Conservation (phyloP, 345 rosid genomes). For the Linum usitatissimum region DNA sequence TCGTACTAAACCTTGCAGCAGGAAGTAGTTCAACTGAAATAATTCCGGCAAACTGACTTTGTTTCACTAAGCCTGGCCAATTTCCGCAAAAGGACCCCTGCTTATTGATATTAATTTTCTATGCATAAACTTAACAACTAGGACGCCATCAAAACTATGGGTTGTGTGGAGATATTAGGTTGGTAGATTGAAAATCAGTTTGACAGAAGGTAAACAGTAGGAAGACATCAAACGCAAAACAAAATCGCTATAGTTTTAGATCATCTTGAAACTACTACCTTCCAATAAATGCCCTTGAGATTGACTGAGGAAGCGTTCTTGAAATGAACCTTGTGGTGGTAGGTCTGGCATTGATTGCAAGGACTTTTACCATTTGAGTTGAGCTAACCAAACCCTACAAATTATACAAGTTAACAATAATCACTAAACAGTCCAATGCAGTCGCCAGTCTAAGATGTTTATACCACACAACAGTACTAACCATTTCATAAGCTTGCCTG, state of each 20-base stretch:
- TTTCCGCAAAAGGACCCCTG: too few species aligned
- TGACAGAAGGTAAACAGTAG: neutral
- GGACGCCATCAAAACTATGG: too few species aligned
- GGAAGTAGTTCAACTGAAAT: neutral
- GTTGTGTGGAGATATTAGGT: too few species aligned
- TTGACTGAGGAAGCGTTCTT: slow-evolving; percentile 71
- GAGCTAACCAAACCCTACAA: slow-evolving; percentile 95
- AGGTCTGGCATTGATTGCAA: slow-evolving; percentile 90
- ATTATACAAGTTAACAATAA: slow-evolving; percentile 12
- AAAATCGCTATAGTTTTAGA: neutral
- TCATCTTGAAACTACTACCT: slow-evolving; percentile 37
- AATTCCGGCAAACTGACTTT: neutral
- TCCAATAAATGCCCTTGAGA: slow-evolving; percentile 91
- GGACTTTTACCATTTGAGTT: slow-evolving; percentile 84
- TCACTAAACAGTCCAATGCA: slow-evolving; percentile 12
- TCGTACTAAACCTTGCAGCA: too few species aligned
- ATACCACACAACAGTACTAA: slow-evolving; percentile 5
- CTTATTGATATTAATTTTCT: too few species aligned
- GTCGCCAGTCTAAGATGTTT: neutral
- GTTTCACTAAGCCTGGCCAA: too few species aligned
- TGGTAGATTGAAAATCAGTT: too few species aligned
- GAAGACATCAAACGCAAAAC: neutral
- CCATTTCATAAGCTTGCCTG: slow-evolving; percentile 98
- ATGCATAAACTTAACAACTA: too few species aligned
- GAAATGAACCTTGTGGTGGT: slow-evolving; percentile 74